A percentile compares a stretch with the other conserved stretches of the same genome.
These are phyloP conservation scores for Solanum chacoense DNA, from an alignment of 305 asterid genomes.

Conservation along the genomic window DNA sequence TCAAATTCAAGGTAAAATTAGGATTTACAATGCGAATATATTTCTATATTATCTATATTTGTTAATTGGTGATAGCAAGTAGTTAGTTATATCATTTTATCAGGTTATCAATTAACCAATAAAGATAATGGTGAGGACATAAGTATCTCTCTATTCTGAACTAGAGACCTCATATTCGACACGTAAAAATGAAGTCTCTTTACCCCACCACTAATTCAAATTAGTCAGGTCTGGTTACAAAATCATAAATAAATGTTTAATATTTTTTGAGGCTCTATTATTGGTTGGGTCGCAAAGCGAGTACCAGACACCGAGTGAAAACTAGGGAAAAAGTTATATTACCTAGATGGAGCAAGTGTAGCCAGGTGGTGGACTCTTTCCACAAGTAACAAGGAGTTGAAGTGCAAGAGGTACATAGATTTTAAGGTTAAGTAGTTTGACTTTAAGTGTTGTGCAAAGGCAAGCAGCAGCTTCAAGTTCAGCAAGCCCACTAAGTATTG, in stretches of 20 bases:
- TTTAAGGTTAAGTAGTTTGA: slow-evolving; percentile 49
- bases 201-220: background rate
- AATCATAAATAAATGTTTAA: background rate
- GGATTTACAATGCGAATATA: background rate
- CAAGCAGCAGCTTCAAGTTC: slow-evolving; percentile 72
- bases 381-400: slow-evolving; percentile 63
- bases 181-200: background rate
- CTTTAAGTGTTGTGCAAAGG: slow-evolving; percentile 57
- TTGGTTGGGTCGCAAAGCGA: background rate
- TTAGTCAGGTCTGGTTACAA: background rate
- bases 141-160: background rate
- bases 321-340: background rate
- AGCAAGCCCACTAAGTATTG: slow-evolving; percentile 49
- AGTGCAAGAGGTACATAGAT: slow-evolving; percentile 59
- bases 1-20: background rate
- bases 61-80: background rate
- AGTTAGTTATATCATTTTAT: background rate
- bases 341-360: slow-evolving; percentile 57
- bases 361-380: slow-evolving; percentile 79
- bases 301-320: background rate
- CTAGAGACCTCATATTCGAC: background rate
- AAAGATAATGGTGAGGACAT: background rate
- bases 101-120: background rate
- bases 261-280: background rate
- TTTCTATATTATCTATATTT: background rate